A percentile compares a stretch with the other conserved stretches of the same genome.
Conservation (phyloP, 1,139 yeast species). For the Scheffersomyces quercinus region DNA sequence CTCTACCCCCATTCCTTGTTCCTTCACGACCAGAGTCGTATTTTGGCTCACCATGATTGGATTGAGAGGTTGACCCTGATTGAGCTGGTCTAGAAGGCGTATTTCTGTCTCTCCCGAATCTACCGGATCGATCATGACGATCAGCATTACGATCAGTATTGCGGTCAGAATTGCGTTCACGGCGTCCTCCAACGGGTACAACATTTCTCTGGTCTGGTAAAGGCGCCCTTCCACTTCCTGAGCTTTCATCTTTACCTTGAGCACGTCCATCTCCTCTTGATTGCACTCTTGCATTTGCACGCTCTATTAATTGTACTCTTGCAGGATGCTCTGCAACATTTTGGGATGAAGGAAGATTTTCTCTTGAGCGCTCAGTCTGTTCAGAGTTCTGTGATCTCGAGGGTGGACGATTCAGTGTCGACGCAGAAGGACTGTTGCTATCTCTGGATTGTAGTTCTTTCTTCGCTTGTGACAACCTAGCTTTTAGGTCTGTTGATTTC, state of each 20-base stretch:
- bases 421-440: too few relatives aligned
- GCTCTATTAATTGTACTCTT: conserved; percentile 8
- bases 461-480: conserved; percentile 25
- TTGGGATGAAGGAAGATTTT: too few relatives aligned
- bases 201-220: too few relatives aligned
- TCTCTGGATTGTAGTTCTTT: conserved; percentile 15
- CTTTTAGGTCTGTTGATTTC: conserved; percentile 15
- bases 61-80: conserved; percentile 16
- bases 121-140: too few relatives aligned
- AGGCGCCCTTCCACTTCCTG: not conserved
- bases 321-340: too few relatives aligned
- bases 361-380: too few relatives aligned
- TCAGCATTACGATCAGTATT: too few relatives aligned
- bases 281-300: conserved; percentile 5
- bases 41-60: too few relatives aligned
- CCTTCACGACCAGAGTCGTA: not conserved
- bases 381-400: too few relatives aligned
- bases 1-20: conserved; percentile 1
- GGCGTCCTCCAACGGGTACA: too few relatives aligned
- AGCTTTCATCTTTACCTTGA: conserved; percentile 5
- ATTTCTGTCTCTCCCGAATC: not conserved
- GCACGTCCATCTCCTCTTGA: conserved; percentile 1
- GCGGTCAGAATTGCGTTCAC: too few relatives aligned
- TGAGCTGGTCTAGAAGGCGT: conserved; percentile 9
- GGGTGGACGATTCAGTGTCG: too few relatives aligned